These are phyloP conservation scores for Debaryomyces hansenii DNA, from an alignment of 805 yeast species.

Conservation along the genomic window DNA sequence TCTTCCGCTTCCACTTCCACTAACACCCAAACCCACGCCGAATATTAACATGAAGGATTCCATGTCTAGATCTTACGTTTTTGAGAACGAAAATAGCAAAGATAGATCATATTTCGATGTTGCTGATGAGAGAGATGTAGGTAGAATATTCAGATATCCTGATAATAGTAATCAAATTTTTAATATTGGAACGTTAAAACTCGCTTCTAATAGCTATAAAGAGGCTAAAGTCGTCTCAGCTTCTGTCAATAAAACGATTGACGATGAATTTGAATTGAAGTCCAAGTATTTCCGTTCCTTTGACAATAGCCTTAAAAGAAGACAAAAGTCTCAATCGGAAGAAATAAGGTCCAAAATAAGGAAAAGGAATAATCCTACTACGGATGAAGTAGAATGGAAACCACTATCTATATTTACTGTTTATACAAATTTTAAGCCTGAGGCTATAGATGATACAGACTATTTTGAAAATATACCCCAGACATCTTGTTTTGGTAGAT, in stretches of 20 bases:
- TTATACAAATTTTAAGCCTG: constrained; percentile 28
- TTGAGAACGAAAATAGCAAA: not conserved
- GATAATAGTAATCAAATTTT: not conserved
- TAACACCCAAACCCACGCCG: not conserved
- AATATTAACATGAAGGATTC: not conserved
- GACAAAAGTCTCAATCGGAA: not conserved
- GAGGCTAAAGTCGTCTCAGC: not conserved
- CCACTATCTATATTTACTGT: constrained; percentile 35
- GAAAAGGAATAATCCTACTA: constrained; percentile 13
- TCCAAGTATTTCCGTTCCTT: constrained; percentile 8
- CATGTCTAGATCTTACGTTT: not conserved
- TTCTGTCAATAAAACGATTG: constrained; percentile 12
- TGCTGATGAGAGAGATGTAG: not conserved
- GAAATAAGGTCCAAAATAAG: not conserved
- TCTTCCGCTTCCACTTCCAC: not conserved
- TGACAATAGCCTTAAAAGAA: not conserved
- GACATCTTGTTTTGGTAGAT: constrained; percentile 37
- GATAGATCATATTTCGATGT: not conserved
- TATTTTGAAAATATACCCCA: constrained; percentile 27
- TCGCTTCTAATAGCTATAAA: not conserved
- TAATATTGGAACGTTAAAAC: constrained; percentile 2
- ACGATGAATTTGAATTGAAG: constrained; percentile 15
- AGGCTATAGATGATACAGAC: constrained; percentile 27
- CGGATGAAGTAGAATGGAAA: constrained; percentile 22
- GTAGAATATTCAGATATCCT: constrained; percentile 5